phyloP scores from a whole-genome alignment of 768 basidiomycete genomes.

The Xanthoconium stramineum region DNA sequence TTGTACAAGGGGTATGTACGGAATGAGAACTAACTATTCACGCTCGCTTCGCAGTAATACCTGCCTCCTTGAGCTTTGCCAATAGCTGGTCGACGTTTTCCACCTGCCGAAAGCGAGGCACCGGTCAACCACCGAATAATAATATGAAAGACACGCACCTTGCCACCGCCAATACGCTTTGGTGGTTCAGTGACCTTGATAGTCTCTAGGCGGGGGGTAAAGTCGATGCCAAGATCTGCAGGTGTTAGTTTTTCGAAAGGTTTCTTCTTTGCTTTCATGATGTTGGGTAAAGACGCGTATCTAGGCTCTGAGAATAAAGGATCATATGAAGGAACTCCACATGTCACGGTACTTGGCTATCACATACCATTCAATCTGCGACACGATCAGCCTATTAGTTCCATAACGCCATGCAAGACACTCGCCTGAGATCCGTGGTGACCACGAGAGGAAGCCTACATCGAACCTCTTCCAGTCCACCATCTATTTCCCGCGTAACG shows the following conservation, averaged over 20 bases:
- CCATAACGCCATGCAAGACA: neutral
- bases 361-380: slow-evolving; percentile 67
- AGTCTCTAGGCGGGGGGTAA: slow-evolving; percentile 78
- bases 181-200: slow-evolving; percentile 88
- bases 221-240: slow-evolving; percentile 78
- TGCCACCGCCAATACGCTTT: slow-evolving; percentile 85
- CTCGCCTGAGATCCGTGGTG: slow-evolving; percentile 90
- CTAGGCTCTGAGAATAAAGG: slow-evolving; percentile 66
- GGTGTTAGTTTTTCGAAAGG: slow-evolving; percentile 80
- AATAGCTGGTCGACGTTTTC: slow-evolving; percentile 86
- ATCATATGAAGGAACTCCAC: neutral
- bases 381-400: neutral
- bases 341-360: neutral
- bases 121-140: neutral
- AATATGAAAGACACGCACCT: slow-evolving; percentile 46
- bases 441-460: slow-evolving; percentile 80
- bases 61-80: slow-evolving; percentile 85
- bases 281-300: slow-evolving; percentile 95
- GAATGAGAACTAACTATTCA: slow-evolving; percentile 5
- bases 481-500: slow-evolving; percentile 91
- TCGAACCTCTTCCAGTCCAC: slow-evolving; percentile 81
- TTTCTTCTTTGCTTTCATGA: slow-evolving; percentile 99
- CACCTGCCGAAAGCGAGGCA: slow-evolving; percentile 41
- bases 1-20: slow-evolving; percentile 4
- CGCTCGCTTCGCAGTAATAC: slow-evolving; percentile 39